phyloP scores from a whole-genome alignment of 331 rosid species.

The Erythrophleum ivorense region DNA sequence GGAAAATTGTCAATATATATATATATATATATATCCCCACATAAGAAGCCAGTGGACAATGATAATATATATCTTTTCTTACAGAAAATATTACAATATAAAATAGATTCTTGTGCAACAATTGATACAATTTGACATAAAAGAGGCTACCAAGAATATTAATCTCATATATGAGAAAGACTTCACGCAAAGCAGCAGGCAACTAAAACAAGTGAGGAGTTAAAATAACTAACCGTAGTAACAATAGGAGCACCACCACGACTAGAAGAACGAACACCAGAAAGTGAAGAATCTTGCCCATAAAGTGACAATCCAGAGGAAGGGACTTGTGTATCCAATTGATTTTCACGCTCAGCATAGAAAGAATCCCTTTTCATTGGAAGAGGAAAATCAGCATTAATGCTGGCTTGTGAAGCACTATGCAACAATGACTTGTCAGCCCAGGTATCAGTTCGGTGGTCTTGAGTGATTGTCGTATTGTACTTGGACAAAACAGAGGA shows the following conservation, averaged over 20 bases:
- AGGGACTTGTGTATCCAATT: slow-evolving; percentile 67
- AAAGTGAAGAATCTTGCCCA: slow-evolving; percentile 72
- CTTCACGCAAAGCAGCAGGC: slow-evolving; percentile 1
- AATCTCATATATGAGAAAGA: slow-evolving; percentile 13
- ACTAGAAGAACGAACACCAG: slow-evolving; percentile 69
- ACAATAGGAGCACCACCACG: slow-evolving; percentile 85
- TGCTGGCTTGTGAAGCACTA: slow-evolving; percentile 59
- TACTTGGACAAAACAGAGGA: slow-evolving; percentile 46
- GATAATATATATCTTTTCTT: too few relatives aligned
- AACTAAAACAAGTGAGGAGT: slow-evolving; percentile 17
- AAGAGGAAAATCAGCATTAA: slow-evolving; percentile 54
- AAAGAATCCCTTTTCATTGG: slow-evolving; percentile 75
- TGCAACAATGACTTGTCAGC: slow-evolving; percentile 65
- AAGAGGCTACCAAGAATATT: slow-evolving; percentile 21
- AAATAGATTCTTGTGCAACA: not conserved
- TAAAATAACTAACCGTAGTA: slow-evolving; percentile 68
- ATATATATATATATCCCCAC: not conserved
- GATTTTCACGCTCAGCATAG: slow-evolving; percentile 66
- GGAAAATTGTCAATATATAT: not conserved
- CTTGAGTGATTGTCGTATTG: slow-evolving; percentile 65
- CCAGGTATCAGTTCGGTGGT: slow-evolving; percentile 67
- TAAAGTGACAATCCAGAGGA: slow-evolving; percentile 71
- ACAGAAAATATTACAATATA: too few relatives aligned
- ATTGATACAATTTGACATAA: slow-evolving; percentile 14
- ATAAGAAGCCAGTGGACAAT: not conserved